Base-by-base conservation (phyloP, 176 grass and related monocot species). In the Avena atlantica region DNA sequence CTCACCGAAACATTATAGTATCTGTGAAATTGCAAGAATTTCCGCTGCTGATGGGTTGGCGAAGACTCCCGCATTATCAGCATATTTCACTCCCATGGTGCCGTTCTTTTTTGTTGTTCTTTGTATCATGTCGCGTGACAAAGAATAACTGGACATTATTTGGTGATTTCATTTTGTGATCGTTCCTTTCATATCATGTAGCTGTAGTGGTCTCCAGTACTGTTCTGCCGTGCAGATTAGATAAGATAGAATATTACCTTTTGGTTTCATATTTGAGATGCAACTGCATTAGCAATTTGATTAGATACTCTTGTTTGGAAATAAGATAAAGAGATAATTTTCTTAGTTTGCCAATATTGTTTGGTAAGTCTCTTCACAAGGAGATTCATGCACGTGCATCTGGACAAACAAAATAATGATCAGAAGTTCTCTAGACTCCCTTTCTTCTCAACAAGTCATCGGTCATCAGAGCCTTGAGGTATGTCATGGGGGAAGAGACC, bases 351-450 rank as follows among this genome's bases (percentile, higher is more conserved):
- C 74, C 25, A 77, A 77, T 15, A 56, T 56, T 77, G 8, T 77
- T 77, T 56, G 74, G 24, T 77, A 77, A 55, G 74, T 77, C 25
- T 77, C 49, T 77, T 12, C 25, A 77, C 27, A 55, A 27, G 74
- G 74, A 77, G 74, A 56, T 77, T 56, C 15, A 56, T 77, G 74
- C 74, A 56, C 53, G 74, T 77, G 24, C 50, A 55, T 77, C 50
- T 77, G 50, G 78, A 64, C 42, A 66, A 66, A 25, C 42, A 81
- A 81, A 48, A 66, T 64, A 81, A 50, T 49, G 20, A 48, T 8
- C 42, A 49, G 16, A 81, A 66, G 60, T 50, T 66, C 21, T 47
- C 14, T 20, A 65, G 78, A 29, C 42, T 49, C 14, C n/a, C 4
- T 45, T 44, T 80, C 37, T 10, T 63, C 40, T 24, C 21, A 63